Percentiles rank a stretch among this genome's conserved stretches.
Evolutionary conservation across 768 basidiomycete species (phyloP).

Genomic region (Naganishia randhawae): DNA sequence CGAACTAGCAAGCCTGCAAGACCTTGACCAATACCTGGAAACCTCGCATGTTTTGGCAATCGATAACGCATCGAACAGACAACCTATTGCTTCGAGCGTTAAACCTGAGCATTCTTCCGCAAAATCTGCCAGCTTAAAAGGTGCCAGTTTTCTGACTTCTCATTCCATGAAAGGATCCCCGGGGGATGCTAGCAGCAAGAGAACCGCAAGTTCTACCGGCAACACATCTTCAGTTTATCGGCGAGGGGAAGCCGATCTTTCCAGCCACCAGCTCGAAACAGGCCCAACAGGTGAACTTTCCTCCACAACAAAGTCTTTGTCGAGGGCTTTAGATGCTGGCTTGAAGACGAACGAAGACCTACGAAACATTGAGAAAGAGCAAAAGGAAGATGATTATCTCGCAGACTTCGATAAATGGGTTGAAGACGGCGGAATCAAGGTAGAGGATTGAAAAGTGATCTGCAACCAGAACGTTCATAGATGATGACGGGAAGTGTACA

Average conservation of each 20-base stretch:
- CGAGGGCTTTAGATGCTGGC: too few species aligned
- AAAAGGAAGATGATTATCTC: background rate
- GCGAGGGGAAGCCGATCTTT: background rate
- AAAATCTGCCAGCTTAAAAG: background rate
- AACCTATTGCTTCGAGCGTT: background rate
- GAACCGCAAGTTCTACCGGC: background rate
- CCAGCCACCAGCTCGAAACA: background rate
- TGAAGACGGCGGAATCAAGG: background rate
- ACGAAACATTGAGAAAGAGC: background rate
- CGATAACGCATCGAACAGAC: background rate
- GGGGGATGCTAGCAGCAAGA: background rate
- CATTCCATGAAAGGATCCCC: too few species aligned
- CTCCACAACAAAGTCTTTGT: too few species aligned
- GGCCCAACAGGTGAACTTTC: too few species aligned
- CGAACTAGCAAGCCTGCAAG: background rate
- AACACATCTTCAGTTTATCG: background rate
- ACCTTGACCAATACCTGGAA: background rate
- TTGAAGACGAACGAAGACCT: background rate
- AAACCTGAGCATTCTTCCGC: background rate
- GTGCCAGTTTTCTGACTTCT: background rate
- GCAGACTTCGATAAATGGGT: constrained; percentile 27
- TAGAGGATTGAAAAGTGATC: background rate
- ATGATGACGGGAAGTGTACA: background rate
- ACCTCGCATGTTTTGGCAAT: background rate
- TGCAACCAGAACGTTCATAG: background rate